A percentile compares a stretch with the other conserved stretches of the same genome.
Conservation (phyloP, 2,329 filamentous ascomycete species). For the Ampelomyces quisqualis region DNA sequence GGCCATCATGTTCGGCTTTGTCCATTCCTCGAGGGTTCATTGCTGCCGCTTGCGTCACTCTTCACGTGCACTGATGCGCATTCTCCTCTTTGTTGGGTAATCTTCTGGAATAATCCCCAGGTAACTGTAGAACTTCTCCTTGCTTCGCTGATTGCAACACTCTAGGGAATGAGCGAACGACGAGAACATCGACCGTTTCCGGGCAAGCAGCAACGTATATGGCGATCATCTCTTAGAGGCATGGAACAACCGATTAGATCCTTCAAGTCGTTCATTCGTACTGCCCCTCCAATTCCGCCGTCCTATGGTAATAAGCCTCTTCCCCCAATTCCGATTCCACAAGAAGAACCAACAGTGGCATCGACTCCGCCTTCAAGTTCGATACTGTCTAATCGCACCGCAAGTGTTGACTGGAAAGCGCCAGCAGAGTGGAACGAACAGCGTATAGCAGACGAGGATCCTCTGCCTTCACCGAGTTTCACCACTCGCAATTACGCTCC, state of each 20-base stretch:
- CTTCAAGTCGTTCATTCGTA: slow-evolving; percentile 35
- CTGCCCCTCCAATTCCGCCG: slow-evolving; percentile 20
- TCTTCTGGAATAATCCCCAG: slow-evolving; percentile 28
- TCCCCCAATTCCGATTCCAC: slow-evolving; percentile 22
- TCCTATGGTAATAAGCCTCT: slow-evolving; percentile 27
- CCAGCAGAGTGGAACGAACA: slow-evolving; percentile 30
- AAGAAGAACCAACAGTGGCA: not conserved
- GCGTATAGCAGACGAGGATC: slow-evolving; percentile 4
- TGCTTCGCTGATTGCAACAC: slow-evolving; percentile 18
- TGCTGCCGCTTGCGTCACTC: slow-evolving; percentile 15
- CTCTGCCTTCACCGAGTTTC: slow-evolving; percentile 4
- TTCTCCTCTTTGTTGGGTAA: slow-evolving; percentile 32
- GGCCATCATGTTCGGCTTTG: slow-evolving; percentile 26
- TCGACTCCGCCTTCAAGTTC: no score
- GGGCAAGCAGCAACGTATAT: slow-evolving; percentile 23
- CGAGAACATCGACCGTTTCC: slow-evolving; percentile 25
- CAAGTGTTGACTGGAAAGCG: slow-evolving; percentile 24
- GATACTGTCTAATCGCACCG: slow-evolving; percentile 4
- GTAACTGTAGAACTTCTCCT: slow-evolving; percentile 8
- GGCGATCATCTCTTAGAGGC: slow-evolving; percentile 31
- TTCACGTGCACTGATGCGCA: slow-evolving; percentile 24
- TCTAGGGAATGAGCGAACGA: slow-evolving; percentile 26
- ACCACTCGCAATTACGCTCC: slow-evolving; percentile 24
- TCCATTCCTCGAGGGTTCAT: slow-evolving; percentile 14
- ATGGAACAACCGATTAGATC: slow-evolving; percentile 39